phyloP scores from a whole-genome alignment of 2,329 filamentous ascomycete species.

The Fusarium graminum region DNA sequence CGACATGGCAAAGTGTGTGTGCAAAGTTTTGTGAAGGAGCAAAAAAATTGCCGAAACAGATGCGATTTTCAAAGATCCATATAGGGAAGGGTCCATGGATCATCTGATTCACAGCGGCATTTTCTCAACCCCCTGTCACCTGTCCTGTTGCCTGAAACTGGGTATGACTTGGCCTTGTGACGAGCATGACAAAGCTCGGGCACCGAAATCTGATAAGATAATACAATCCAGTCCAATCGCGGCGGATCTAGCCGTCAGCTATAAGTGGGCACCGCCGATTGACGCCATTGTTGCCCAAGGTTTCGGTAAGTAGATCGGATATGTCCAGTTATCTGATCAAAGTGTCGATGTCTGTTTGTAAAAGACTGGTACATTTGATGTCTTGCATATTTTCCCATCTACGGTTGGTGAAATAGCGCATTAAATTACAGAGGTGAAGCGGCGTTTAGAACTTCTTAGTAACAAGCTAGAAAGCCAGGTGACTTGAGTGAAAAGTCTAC shows the following conservation, averaged over 20 bases:
- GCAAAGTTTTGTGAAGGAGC: neutral
- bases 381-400: too few relatives aligned
- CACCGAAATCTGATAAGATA: conserved; percentile 46
- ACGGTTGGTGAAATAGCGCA: too few relatives aligned
- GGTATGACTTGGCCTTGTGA: conserved; percentile 32
- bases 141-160: conserved; percentile 15
- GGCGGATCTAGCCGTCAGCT: conserved; percentile 43
- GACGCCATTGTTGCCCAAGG: conserved; percentile 6
- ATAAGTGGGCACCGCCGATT: conserved; percentile 25
- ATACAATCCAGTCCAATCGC: conserved; percentile 40
- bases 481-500: too few relatives aligned
- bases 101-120: neutral
- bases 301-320: neutral
- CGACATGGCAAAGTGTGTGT: conserved; percentile 5
- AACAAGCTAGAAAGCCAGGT: too few relatives aligned
- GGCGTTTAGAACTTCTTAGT: too few relatives aligned
- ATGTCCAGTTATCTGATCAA: neutral
- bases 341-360: too few relatives aligned
- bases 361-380: too few relatives aligned
- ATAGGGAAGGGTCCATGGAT: conserved; percentile 25
- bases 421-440: too few relatives aligned
- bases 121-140: conserved; percentile 4
- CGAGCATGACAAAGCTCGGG: conserved; percentile 24
- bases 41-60: conserved; percentile 9
- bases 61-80: neutral